These are phyloP conservation scores for Xylaria sp. DNA, from an alignment of 2,329 filamentous ascomycete genomes.

Conservation along the genomic window DNA sequence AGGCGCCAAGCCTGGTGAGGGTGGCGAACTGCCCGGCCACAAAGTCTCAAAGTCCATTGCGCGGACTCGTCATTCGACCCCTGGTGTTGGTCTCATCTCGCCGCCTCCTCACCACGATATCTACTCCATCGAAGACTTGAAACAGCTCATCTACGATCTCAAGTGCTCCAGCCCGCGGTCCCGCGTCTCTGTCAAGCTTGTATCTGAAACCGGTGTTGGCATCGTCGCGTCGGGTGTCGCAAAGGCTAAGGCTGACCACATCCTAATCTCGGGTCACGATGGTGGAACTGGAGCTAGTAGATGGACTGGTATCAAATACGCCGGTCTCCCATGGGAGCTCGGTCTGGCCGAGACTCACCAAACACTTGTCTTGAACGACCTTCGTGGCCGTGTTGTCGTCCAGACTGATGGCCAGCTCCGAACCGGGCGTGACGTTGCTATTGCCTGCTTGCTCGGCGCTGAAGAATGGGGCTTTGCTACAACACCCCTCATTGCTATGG, in stretches of 20 bases:
- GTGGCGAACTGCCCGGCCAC: conserved; percentile 94
- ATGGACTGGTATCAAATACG: conserved; percentile 99
- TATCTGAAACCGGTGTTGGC: conserved; percentile 95
- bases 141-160: conserved; percentile 96
- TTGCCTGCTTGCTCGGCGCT: conserved; percentile 93
- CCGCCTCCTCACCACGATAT: conserved; percentile 97
- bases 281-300: conserved; percentile 94
- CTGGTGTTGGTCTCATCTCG: conserved; percentile 93
- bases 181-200: conserved; percentile 93
- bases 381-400: conserved; percentile 92
- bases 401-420: conserved; percentile 95
- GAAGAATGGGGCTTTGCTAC: conserved; percentile 98
- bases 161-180: conserved; percentile 95
- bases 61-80: conserved; percentile 91
- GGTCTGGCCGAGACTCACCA: conserved; percentile 97
- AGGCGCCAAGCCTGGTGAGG: conserved; percentile 95
- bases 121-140: conserved; percentile 97
- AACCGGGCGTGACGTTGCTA: conserved; percentile 90
- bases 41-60: conserved; percentile 96
- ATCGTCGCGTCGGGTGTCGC: conserved; percentile 97
- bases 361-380: conserved; percentile 91
- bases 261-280: conserved; percentile 94
- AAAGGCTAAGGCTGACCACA: conserved; percentile 96
- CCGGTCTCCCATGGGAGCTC: conserved; percentile 93
- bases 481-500: conserved; percentile 92